Evolutionary conservation across 176 grass and related monocot genomes (phyloP), one percentile per base, ranked within the genome.

Genomic region (Eleusine coracana): DNA sequence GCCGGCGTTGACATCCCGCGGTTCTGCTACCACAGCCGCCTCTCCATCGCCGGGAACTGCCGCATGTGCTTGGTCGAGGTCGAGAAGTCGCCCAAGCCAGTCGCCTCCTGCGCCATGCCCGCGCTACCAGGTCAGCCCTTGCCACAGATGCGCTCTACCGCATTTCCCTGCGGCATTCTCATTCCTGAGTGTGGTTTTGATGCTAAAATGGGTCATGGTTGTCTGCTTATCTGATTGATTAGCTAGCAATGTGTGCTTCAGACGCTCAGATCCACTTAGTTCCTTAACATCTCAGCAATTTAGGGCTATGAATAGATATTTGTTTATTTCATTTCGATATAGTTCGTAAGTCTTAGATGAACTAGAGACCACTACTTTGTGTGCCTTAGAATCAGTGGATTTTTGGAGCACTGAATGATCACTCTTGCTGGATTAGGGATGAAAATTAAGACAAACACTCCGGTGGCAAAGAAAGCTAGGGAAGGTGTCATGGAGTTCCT

Each of bases 401-500:
- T 21, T 21, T 76, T 20, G 31, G 3, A 10, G 0, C 28, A 56
- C 20, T 62, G 13, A 63, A 79, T 68, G 16, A 78, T 27, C 39
- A 63, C 0, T 39, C 69, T 73, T 85, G 69, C 46, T 85, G 52
- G 70, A 88, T 77, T 87, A 99, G 97, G 97, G 45, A 99, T 99
- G 97, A 99, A 99, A 85, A 99, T 99, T 50, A 99, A 99, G 87
- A 99, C 97, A 17, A 80, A 88, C 81, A 99, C 97, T 10, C 97
- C 97, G 0, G 75, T 99, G 21, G 97, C 97, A 5, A 99, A 94
- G 91, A 99, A 99, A 79, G 97, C 97, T 6, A 99, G 97, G 81
- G 97, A 99, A 76, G 97, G 97, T 51, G 97, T 99, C 80, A 99
- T 99, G 97, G 97, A 99, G 83, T 99, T 99, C 80, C 45, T 99